phyloP scores from a whole-genome alignment of 2,329 filamentous ascomycete species.

The Metarhizium humberi region DNA sequence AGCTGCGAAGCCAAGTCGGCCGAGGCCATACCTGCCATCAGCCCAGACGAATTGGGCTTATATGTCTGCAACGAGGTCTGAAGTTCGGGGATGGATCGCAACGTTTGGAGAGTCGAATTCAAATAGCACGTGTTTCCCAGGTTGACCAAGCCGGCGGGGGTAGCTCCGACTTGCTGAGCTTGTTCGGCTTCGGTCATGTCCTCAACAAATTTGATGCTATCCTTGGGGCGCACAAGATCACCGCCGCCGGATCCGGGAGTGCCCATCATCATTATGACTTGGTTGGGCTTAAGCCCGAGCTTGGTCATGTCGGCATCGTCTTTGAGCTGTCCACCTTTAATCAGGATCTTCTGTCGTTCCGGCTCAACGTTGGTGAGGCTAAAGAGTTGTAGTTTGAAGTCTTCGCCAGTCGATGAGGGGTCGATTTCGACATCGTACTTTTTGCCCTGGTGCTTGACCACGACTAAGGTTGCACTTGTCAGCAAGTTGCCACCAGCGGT shows the following conservation, averaged over 20 bases:
- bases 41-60: constrained; percentile 16
- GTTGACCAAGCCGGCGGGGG: constrained; percentile 80
- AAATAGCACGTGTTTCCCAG: constrained; percentile 97
- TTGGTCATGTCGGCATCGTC: constrained; percentile 83
- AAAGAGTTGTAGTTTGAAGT: constrained; percentile 92
- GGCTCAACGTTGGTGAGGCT: constrained; percentile 94
- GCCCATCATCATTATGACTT: constrained; percentile 94
- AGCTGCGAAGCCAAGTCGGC: constrained; percentile 70
- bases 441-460: constrained; percentile 92
- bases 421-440: constrained; percentile 93
- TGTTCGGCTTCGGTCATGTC: constrained; percentile 96
- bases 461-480: constrained; percentile 44
- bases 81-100: constrained; percentile 83
- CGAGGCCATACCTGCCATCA: constrained; percentile 38
- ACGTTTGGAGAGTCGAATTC: constrained; percentile 90
- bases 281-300: constrained; percentile 75
- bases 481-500: constrained; percentile 7
- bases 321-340: constrained; percentile 92
- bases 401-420: constrained; percentile 72
- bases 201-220: constrained; percentile 81
- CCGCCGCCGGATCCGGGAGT: constrained; percentile 61
- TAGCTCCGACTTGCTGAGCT: constrained; percentile 73
- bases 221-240: constrained; percentile 62
- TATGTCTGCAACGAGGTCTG: constrained; percentile 66
- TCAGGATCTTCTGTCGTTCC: constrained; percentile 88